A percentile compares a stretch with the other conserved stretches of the same genome.
These are phyloP conservation scores for Leccinum subtestaceum DNA, from an alignment of 768 basidiomycete genomes.

Conservation along the genomic window DNA sequence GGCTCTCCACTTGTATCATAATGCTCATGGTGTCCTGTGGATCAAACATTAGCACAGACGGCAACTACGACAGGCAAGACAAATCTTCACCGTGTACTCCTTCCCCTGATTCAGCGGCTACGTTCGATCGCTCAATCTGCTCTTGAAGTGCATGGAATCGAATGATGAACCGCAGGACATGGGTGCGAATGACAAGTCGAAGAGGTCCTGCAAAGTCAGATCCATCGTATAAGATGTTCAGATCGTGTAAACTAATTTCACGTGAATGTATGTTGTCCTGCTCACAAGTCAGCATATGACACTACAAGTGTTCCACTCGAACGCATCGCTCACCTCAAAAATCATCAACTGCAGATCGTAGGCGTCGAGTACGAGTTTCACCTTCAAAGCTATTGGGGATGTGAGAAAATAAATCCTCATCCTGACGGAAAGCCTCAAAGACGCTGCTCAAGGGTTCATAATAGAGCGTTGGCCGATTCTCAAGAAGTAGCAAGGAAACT, in stretches of 20 bases:
- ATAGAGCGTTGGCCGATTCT: conserved; percentile 67
- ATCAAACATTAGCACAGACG: not conserved
- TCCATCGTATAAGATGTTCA: conserved; percentile 67
- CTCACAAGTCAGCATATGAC: conserved; percentile 5
- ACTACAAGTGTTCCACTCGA: not conserved
- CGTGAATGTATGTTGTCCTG: conserved; percentile 71
- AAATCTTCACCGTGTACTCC: conserved; percentile 24
- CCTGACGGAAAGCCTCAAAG: conserved; percentile 70
- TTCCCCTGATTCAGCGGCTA: conserved; percentile 18
- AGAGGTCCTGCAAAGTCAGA: conserved; percentile 61
- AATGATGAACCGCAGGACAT: conserved; percentile 58
- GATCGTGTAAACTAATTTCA: conserved; percentile 69
- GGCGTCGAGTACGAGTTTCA: conserved; percentile 67
- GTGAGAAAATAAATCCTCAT: conserved; percentile 45
- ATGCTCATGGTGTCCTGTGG: conserved; percentile 16
- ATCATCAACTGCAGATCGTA: conserved; percentile 62
- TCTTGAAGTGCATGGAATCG: conserved; percentile 65
- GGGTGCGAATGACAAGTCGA: conserved; percentile 50
- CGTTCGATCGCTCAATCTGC: conserved; percentile 42
- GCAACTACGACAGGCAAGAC: not conserved
- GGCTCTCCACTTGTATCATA: conserved; percentile 9
- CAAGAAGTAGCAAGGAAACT: conserved; percentile 48
- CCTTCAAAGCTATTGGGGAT: conserved; percentile 49
- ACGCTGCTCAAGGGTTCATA: conserved; percentile 71
- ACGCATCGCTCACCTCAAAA: conserved; percentile 51